Conservation (phyloP, 2,329 filamentous ascomycete genomes). For the Pseudogymnoascus sp. region DNA sequence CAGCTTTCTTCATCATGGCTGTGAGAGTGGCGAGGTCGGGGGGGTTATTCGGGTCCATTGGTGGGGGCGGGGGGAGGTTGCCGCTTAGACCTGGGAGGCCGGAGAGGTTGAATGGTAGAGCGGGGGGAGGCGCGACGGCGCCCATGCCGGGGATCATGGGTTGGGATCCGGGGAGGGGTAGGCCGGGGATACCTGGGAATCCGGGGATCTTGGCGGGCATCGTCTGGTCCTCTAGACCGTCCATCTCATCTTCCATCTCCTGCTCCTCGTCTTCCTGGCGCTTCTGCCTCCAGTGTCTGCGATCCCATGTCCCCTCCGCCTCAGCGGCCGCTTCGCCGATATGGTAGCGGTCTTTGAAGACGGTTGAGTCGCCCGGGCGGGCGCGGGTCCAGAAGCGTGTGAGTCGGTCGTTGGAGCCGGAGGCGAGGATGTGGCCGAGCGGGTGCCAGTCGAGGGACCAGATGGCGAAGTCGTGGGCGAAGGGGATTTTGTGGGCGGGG, state of each 20-base stretch:
- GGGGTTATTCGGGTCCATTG: constrained; percentile 52
- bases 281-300: constrained; percentile 68
- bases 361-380: constrained; percentile 77
- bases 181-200: constrained; percentile 48
- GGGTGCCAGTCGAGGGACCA: constrained; percentile 99
- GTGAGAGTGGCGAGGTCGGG: constrained; percentile 54
- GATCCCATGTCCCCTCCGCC: constrained; percentile 89
- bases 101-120: constrained; percentile 30
- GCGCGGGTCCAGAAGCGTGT: constrained; percentile 95
- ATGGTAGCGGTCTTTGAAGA: constrained; percentile 86
- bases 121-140: constrained; percentile 30
- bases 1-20: constrained; percentile 59
- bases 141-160: constrained; percentile 46
- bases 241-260: constrained; percentile 86
- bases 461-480: constrained; percentile 88
- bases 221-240: constrained; percentile 86
- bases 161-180: constrained; percentile 26
- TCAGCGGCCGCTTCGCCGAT: constrained; percentile 91
- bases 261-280: constrained; percentile 89
- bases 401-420: constrained; percentile 92
- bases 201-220: constrained; percentile 58
- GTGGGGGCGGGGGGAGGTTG: constrained; percentile 41
- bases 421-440: constrained; percentile 87
- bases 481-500: constrained; percentile 79
- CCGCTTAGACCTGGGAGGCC: constrained; percentile 21